Evolutionary conservation across 345 rosid genomes (phyloP).

Genomic region (Hibiscus trionum): DNA sequence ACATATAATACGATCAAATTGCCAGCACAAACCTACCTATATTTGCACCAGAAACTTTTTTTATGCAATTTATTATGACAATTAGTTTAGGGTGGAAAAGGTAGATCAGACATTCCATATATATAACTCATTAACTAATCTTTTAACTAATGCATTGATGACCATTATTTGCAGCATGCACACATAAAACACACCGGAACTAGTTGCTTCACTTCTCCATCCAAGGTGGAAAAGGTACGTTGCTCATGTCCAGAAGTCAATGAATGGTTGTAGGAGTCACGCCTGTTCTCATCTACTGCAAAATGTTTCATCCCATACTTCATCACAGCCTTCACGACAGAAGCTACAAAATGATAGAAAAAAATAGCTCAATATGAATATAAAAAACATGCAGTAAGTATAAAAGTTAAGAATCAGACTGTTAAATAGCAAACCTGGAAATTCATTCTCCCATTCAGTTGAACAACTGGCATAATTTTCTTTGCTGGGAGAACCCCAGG

Average conservation of each 20-base stretch:
- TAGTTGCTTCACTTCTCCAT: conserved; percentile 61
- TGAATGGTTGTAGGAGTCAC: conserved; percentile 55
- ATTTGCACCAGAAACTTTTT: neutral
- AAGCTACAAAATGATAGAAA: conserved; percentile 48
- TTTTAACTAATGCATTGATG: conserved; percentile 1
- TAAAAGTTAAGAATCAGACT: neutral
- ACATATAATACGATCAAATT: neutral
- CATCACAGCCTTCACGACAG: conserved; percentile 77
- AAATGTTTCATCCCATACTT: conserved; percentile 80
- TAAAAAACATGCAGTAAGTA: neutral
- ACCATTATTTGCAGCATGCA: neutral
- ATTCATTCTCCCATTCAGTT: conserved; percentile 83
- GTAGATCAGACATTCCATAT: neutral
- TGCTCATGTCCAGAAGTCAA: conserved; percentile 34
- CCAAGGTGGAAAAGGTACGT: conserved; percentile 39
- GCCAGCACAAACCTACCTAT: neutral
- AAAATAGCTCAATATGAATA: conserved; percentile 4
- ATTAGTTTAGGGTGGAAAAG: too few relatives aligned
- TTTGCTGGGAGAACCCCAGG: conserved; percentile 34
- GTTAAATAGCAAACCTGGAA: conserved; percentile 51
- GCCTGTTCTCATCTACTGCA: conserved; percentile 68
- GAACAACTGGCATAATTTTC: conserved; percentile 49
- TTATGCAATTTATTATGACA: neutral
- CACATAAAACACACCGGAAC: conserved; percentile 44
- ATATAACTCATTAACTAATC: neutral